Evolutionary conservation across 1,284 basidiomycete genomes (phyloP).

Genomic region (Ceratobasidium sp.): DNA sequence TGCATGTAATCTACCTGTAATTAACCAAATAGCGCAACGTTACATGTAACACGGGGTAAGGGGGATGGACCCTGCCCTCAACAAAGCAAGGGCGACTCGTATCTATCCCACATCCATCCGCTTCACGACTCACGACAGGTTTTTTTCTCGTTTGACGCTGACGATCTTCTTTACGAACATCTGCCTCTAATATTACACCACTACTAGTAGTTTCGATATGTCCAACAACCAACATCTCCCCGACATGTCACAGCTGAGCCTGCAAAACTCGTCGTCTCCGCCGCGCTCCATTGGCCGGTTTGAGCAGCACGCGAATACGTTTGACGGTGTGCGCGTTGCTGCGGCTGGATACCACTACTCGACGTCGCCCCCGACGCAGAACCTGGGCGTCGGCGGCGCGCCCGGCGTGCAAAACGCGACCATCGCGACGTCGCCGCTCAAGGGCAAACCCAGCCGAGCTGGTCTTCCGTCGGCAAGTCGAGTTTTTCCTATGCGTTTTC

Average conservation of each 20-base stretch:
- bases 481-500: constrained; percentile 45
- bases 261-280: constrained; percentile 71
- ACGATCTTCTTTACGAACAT: constrained; percentile 40
- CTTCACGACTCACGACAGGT: constrained; percentile 36
- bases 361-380: constrained; percentile 60
- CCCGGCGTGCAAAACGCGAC: constrained; percentile 50
- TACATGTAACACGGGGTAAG: constrained; percentile 38
- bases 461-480: constrained; percentile 72
- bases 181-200: constrained; percentile 11
- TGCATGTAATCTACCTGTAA: neutral
- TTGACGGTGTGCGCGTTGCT: constrained; percentile 67
- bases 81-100: constrained; percentile 31
- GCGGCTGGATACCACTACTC: constrained; percentile 70
- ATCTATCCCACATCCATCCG: constrained; percentile 34
- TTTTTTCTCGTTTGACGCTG: constrained; percentile 31
- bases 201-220: constrained; percentile 18
- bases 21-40: constrained; percentile 26
- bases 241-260: constrained; percentile 78
- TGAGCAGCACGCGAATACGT: constrained; percentile 76
- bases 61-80: constrained; percentile 41
- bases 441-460: constrained; percentile 73
- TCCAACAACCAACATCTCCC: constrained; percentile 56
- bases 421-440: constrained; percentile 74
- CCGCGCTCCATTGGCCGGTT: constrained; percentile 86
- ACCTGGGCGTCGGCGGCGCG: constrained; percentile 71